Conservation (phyloP, 2,329 filamentous ascomycete genomes). For the Ophiostoma quercus region DNA sequence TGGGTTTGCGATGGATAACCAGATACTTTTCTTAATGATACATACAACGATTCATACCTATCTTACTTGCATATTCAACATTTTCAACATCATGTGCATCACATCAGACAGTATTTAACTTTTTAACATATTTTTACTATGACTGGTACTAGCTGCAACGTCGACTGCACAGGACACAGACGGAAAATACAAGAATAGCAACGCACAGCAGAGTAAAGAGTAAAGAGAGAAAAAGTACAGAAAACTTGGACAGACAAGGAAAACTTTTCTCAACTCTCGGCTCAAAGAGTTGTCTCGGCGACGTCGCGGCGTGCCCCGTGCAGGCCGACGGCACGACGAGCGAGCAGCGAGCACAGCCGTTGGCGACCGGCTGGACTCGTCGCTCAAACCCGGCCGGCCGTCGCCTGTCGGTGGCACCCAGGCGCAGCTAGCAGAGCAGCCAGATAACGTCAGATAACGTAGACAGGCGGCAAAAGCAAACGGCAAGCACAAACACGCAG, state of each 20-base stretch:
- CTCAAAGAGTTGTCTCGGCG: neutral
- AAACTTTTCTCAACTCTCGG: slow-evolving; percentile 6
- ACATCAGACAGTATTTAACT: neutral
- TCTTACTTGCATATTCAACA: neutral
- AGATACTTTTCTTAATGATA: neutral
- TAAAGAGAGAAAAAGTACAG: neutral
- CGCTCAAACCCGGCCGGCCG: too few relatives aligned
- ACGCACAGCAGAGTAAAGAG: neutral
- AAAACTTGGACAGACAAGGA: neutral
- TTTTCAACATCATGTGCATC: neutral
- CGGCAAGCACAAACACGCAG: neutral
- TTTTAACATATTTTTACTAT: slow-evolving; percentile 3
- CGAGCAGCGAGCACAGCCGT: neutral
- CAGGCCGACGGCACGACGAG: neutral
- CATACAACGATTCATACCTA: slow-evolving; percentile 7
- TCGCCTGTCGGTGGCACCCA: neutral
- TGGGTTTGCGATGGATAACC: too few relatives aligned
- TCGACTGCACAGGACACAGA: neutral
- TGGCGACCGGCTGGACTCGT: neutral
- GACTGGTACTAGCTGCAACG: neutral
- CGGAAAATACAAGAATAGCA: neutral
- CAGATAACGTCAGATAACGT: too few relatives aligned
- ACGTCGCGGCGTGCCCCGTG: neutral
- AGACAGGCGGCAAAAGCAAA: too few relatives aligned
- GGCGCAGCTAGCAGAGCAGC: neutral